These are phyloP conservation scores for Populus alba DNA, from an alignment of 345 rosid genomes.

Conservation along the genomic window DNA sequence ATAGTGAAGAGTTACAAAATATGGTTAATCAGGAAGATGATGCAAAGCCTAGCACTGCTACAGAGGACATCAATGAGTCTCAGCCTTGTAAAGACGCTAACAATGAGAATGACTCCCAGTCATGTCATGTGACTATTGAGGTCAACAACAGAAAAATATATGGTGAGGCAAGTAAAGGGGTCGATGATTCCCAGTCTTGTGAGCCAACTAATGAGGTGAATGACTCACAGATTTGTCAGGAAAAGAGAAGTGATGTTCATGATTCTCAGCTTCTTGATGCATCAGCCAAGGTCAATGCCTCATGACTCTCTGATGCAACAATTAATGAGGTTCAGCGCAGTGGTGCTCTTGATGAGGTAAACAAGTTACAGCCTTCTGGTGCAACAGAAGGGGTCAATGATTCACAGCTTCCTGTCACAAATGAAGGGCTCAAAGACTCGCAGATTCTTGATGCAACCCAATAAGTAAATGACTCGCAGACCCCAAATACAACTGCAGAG, in stretches of 20 bases:
- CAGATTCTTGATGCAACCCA: background rate
- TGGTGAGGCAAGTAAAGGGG: constrained; percentile 2
- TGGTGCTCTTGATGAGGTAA: background rate
- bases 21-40: constrained; percentile 15
- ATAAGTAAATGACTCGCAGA: background rate
- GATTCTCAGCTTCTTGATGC: constrained; percentile 8
- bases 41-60: background rate
- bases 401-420: background rate
- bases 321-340: background rate
- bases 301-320: background rate
- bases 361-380: background rate
- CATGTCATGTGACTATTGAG: constrained; percentile 7
- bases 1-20: background rate
- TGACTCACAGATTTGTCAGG: constrained; percentile 1
- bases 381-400: background rate
- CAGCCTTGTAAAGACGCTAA: constrained; percentile 6
- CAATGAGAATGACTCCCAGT: background rate
- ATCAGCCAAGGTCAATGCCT: background rate
- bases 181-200: constrained; percentile 4
- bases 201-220: background rate
- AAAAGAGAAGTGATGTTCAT: background rate
- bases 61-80: background rate
- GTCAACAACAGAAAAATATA: background rate
- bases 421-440: background rate
- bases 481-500: background rate